Percentiles rank a stretch among this genome's conserved stretches.
phyloP scores from a whole-genome alignment of 257 asterid species.

The Thymus quinquecostatus region DNA sequence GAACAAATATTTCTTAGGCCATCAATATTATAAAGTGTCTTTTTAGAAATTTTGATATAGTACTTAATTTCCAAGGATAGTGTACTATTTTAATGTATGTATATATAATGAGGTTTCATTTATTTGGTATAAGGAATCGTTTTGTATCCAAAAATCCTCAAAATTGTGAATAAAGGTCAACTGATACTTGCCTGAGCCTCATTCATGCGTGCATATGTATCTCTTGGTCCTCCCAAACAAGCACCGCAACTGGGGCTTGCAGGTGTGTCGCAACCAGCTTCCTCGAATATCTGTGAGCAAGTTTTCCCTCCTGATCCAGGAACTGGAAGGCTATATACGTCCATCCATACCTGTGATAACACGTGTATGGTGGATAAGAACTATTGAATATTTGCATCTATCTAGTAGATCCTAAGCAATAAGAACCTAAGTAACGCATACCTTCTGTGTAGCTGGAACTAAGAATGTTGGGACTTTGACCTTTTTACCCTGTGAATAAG shows the following conservation, averaged over 20 bases:
- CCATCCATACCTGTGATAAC: conserved; percentile 91
- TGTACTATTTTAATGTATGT: too few species aligned
- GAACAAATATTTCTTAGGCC: background rate
- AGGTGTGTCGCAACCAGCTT: conserved; percentile 99
- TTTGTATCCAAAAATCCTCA: too few species aligned
- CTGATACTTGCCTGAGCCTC: conserved; percentile 74
- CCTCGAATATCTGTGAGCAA: conserved; percentile 96
- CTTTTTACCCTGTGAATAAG: conserved; percentile 67
- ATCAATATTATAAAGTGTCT: too few species aligned
- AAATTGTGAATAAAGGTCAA: background rate
- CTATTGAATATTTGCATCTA: background rate
- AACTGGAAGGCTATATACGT: conserved; percentile 81
- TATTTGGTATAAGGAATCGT: too few species aligned
- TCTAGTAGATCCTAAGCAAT: background rate
- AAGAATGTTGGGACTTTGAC: conserved; percentile 99
- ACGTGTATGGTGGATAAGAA: background rate
- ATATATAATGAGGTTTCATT: too few species aligned
- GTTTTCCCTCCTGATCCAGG: conserved; percentile 97
- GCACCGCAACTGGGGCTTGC: conserved; percentile 98
- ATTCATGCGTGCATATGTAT: conserved; percentile 94
- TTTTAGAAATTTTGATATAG: too few species aligned
- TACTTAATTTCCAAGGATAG: too few species aligned
- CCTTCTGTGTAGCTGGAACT: conserved; percentile 98
- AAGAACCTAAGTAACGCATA: background rate
- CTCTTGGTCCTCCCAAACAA: conserved; percentile 95